Evolutionary conservation across 352 stramenopile genomes (phyloP).

Genomic region (Phytophthora pistaciae): DNA sequence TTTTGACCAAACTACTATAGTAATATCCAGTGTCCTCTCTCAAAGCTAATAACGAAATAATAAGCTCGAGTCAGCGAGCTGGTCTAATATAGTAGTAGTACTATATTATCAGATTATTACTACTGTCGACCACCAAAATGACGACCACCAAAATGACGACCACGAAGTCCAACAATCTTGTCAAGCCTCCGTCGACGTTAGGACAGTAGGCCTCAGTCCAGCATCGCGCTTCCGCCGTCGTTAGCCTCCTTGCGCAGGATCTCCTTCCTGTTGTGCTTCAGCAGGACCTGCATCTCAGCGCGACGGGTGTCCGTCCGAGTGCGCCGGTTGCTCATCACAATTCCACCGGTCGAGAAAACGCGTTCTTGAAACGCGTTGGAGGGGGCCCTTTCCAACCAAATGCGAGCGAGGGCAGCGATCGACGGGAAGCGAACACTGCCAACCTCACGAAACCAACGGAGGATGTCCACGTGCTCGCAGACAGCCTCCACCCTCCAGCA

Average conservation of each 20-base stretch:
- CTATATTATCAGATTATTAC: no score
- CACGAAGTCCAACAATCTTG: no score
- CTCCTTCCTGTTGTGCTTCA: slow-evolving; percentile 10
- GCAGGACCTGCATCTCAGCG: slow-evolving; percentile 8
- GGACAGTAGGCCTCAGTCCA: no score
- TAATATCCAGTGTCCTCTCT: no score
- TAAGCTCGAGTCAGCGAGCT: no score
- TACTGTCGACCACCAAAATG: no score
- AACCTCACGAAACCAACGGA: slow-evolving; percentile 5
- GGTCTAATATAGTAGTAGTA: no score
- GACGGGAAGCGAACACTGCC: not conserved
- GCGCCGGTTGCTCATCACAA: slow-evolving; percentile 1
- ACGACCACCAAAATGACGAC: no score
- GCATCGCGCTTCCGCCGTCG: not conserved
- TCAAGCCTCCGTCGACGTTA: no score
- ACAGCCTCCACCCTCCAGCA: not conserved
- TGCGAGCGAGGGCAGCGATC: not conserved
- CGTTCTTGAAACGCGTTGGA: slow-evolving; percentile 14
- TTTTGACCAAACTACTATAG: no score
- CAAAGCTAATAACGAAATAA: no score
- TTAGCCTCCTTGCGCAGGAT: slow-evolving; percentile 8
- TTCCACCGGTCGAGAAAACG: slow-evolving; percentile 5
- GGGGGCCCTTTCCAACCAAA: slow-evolving; percentile 4
- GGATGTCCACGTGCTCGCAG: slow-evolving; percentile 1
- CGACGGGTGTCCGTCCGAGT: slow-evolving; percentile 5